Percentiles rank a stretch among this genome's conserved stretches.
Evolutionary conservation across 2,329 filamentous ascomycete genomes (phyloP).

Genomic region (Talaromyces sp.): DNA sequence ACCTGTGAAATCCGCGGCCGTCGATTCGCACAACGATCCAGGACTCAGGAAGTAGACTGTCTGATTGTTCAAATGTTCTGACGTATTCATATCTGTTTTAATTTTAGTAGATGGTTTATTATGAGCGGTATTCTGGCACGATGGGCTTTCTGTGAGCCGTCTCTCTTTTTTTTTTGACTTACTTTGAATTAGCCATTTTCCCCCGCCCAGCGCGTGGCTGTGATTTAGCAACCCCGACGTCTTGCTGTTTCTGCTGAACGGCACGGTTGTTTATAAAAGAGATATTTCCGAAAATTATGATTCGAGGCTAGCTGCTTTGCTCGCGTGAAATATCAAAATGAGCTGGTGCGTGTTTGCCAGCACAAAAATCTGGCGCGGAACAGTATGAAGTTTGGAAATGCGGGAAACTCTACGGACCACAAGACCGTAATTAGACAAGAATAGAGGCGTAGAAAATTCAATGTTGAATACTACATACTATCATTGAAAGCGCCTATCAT

Average conservation of each 20-base stretch:
- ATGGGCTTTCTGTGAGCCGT: too few species aligned
- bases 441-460: background rate
- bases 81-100: constrained; percentile 82
- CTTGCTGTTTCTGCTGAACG: background rate
- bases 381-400: background rate
- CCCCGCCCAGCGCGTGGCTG: constrained; percentile 1
- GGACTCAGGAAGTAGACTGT: constrained; percentile 77
- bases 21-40: constrained; percentile 96
- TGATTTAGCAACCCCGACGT: background rate
- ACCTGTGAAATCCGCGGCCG: constrained; percentile 94
- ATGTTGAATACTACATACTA: background rate
- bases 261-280: background rate
- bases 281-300: background rate
- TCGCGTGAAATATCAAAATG: background rate
- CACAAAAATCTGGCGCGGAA: background rate
- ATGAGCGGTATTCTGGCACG: too few species aligned
- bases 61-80: constrained; percentile 76
- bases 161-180: too few species aligned
- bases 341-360: background rate
- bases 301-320: background rate
- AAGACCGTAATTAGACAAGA: too few species aligned
- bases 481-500: background rate
- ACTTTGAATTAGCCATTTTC: constrained; percentile 38
- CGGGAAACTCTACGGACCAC: background rate
- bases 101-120: background rate